These are phyloP conservation scores for Gossypium schwendimanii DNA, from an alignment of 441 rosid genomes.

Conservation along the genomic window DNA sequence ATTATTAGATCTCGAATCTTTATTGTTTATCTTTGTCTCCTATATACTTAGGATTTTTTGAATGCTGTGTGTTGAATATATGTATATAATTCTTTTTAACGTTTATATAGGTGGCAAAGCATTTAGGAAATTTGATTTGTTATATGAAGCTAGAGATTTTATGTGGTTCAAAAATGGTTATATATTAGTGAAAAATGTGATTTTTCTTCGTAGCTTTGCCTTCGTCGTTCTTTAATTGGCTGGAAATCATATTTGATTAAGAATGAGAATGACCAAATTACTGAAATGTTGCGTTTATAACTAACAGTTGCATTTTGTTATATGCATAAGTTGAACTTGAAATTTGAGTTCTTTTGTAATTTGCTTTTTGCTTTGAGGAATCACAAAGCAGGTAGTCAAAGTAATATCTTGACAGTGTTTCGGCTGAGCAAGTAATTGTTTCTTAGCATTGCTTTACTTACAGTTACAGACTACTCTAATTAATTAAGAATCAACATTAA, in stretches of 20 bases:
- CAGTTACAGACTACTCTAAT: neutral
- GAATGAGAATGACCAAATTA: neutral
- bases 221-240: neutral
- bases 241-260: neutral
- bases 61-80: neutral
- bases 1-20: constrained; percentile 12
- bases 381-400: neutral
- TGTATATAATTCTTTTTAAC: neutral
- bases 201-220: neutral
- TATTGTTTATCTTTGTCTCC: neutral
- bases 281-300: neutral
- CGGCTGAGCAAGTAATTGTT: neutral
- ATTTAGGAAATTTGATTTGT: neutral
- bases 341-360: neutral
- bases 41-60: constrained; percentile 1
- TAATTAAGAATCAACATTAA: neutral
- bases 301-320: neutral
- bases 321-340: neutral
- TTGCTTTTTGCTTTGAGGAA: neutral
- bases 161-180: neutral
- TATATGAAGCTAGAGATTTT: neutral
- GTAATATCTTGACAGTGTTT: neutral
- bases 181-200: neutral
- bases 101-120: neutral
- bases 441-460: neutral